These are phyloP conservation scores for Thelonectria discophora DNA, from an alignment of 2,329 filamentous ascomycete species.

Conservation along the genomic window DNA sequence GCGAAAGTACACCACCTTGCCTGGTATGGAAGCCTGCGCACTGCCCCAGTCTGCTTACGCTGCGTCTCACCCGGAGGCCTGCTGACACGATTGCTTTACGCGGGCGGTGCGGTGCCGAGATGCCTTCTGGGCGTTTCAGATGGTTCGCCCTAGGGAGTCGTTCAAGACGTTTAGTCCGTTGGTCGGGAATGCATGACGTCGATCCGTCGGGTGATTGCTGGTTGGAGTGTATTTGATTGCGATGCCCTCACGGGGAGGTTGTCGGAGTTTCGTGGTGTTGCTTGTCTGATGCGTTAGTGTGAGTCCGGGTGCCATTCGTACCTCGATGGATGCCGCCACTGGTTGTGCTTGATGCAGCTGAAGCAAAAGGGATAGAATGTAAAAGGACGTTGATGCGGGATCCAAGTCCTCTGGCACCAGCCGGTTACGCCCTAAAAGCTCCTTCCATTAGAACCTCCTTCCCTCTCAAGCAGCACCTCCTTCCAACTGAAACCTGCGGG, in stretches of 20 bases:
- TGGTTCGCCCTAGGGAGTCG: not conserved
- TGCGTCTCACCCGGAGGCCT: not conserved
- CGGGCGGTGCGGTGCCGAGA: not conserved
- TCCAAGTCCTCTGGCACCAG: too few species aligned
- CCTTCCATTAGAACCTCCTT: too few species aligned
- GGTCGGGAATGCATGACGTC: slow-evolving; percentile 16
- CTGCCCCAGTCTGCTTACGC: not conserved
- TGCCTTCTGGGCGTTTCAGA: not conserved
- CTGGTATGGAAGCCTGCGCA: slow-evolving; percentile 4
- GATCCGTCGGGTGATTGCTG: slow-evolving; percentile 5
- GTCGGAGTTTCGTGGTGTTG: not conserved
- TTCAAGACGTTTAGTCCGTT: not conserved
- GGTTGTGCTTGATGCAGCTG: too few species aligned
- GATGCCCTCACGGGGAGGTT: not conserved
- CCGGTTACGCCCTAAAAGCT: too few species aligned
- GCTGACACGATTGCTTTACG: not conserved
- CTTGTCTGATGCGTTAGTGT: too few species aligned
- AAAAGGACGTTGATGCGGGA: too few species aligned
- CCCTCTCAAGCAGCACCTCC: too few species aligned
- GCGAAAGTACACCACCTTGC: not conserved
- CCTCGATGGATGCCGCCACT: too few species aligned
- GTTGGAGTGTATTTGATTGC: not conserved
- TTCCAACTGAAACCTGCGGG: too few species aligned
- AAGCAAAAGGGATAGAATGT: too few species aligned
- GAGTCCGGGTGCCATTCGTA: too few species aligned